Conservation (phyloP, 495 filamentous ascomycete genomes). For the Daldinia bambusicola region DNA sequence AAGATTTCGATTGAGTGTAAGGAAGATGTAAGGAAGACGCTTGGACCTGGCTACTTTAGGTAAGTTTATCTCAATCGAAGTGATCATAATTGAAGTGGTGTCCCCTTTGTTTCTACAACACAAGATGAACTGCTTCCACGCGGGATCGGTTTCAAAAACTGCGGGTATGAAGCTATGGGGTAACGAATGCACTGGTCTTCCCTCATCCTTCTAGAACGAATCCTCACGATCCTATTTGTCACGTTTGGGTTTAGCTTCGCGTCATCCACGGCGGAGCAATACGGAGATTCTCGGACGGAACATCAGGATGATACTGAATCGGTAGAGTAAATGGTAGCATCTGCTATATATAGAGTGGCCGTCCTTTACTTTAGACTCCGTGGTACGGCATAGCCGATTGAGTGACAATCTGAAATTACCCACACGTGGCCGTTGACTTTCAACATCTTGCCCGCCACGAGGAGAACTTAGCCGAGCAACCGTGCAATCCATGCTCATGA, state of each 20-base stretch:
- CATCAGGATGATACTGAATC: constrained; percentile 17
- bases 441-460: constrained; percentile 24
- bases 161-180: not conserved
- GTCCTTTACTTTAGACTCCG: constrained; percentile 10
- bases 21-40: constrained; percentile 4
- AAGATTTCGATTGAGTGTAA: not conserved
- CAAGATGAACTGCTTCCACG: not conserved
- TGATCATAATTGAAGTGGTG: not conserved
- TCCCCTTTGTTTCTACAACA: constrained; percentile 7
- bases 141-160: constrained; percentile 5
- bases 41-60: not conserved
- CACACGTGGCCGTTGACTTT: constrained; percentile 21
- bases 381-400: constrained; percentile 33
- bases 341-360: constrained; percentile 20
- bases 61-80: not conserved
- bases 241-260: not conserved
- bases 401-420: constrained; percentile 3
- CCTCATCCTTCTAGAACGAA: constrained; percentile 5
- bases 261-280: not conserved
- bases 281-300: not conserved
- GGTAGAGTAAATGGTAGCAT: constrained; percentile 4
- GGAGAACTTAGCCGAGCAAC: constrained; percentile 16
- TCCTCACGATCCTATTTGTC: constrained; percentile 5
- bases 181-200: not conserved
- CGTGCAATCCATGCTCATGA: constrained; percentile 5